Evolutionary conservation across 2,329 filamentous ascomycete genomes (phyloP).

Genomic region (Lojkania enalia): DNA sequence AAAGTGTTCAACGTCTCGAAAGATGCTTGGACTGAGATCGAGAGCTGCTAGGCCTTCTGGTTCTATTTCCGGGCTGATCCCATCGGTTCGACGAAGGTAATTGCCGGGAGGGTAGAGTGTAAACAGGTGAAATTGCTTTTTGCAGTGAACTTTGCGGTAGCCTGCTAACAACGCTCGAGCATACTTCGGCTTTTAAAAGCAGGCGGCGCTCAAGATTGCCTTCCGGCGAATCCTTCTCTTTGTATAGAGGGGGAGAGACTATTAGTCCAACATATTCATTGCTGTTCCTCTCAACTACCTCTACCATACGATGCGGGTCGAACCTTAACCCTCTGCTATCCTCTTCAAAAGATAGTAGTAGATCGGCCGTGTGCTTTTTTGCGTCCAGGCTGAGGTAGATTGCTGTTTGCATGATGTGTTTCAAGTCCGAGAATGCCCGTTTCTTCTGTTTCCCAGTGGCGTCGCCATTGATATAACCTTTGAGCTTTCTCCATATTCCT

Average conservation of each 20-base stretch:
- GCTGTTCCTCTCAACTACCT: not conserved
- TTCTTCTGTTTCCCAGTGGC: not conserved
- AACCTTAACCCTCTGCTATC: not conserved
- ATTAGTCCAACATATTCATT: not conserved
- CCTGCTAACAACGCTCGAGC: not conserved
- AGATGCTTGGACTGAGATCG: no score
- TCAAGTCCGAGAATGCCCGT: not conserved
- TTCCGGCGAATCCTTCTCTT: not conserved
- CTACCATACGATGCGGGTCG: not conserved
- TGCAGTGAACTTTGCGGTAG: not conserved
- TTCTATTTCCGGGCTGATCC: no score
- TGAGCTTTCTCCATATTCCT: not conserved
- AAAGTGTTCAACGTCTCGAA: no score
- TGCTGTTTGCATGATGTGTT: not conserved
- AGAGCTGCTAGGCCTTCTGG: no score
- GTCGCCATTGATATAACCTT: not conserved
- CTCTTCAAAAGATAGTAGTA: not conserved
- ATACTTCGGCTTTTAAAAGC: not conserved
- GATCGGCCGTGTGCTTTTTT: not conserved
- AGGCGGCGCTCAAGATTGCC: not conserved
- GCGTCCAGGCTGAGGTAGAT: not conserved
- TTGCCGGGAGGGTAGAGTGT: no score
- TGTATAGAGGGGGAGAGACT: not conserved
- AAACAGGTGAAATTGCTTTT: not conserved
- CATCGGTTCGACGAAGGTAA: no score